These are phyloP conservation scores for Amniculicola lignicola DNA, from an alignment of 495 filamentous ascomycete species.

Conservation along the genomic window DNA sequence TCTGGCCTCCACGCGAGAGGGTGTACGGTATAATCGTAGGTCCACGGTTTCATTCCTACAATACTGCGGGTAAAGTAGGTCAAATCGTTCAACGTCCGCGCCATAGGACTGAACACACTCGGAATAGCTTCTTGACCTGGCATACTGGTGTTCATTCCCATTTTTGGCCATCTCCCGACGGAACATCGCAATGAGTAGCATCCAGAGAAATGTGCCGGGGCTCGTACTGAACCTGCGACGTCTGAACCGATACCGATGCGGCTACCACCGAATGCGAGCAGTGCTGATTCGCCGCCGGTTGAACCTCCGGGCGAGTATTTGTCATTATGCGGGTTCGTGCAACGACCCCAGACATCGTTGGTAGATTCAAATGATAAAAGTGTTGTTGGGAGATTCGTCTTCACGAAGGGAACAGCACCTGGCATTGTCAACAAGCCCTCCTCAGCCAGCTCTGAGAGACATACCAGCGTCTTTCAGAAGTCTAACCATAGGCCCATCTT, in stretches of 20 bases:
- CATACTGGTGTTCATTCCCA: conserved; percentile 84
- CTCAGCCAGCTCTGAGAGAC: conserved; percentile 3
- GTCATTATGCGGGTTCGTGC: conserved; percentile 76
- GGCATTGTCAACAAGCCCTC: not conserved
- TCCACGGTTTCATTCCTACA: conserved; percentile 85
- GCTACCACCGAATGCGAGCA: conserved; percentile 79
- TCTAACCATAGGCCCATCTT: conserved; percentile 72
- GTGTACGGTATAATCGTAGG: conserved; percentile 81
- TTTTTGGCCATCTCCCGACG: conserved; percentile 93
- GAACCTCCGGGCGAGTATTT: conserved; percentile 88
- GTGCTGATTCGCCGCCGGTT: conserved; percentile 82
- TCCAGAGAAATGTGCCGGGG: conserved; percentile 85
- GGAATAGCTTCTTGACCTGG: conserved; percentile 88
- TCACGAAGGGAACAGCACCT: conserved; percentile 92
- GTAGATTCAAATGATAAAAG: conserved; percentile 88
- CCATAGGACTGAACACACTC: conserved; percentile 90
- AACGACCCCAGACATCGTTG: conserved; percentile 82
- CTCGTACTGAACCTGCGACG: conserved; percentile 87
- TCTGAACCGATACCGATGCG: conserved; percentile 95
- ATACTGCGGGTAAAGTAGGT: conserved; percentile 79
- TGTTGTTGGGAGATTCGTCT: conserved; percentile 91
- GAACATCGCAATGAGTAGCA: conserved; percentile 88
- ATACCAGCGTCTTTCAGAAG: conserved; percentile 82
- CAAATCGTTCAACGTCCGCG: conserved; percentile 79
- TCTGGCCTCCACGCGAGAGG: conserved; percentile 75